phyloP scores from a whole-genome alignment of 805 yeast genomes.

The Saccharomyces kudriavzevii region DNA sequence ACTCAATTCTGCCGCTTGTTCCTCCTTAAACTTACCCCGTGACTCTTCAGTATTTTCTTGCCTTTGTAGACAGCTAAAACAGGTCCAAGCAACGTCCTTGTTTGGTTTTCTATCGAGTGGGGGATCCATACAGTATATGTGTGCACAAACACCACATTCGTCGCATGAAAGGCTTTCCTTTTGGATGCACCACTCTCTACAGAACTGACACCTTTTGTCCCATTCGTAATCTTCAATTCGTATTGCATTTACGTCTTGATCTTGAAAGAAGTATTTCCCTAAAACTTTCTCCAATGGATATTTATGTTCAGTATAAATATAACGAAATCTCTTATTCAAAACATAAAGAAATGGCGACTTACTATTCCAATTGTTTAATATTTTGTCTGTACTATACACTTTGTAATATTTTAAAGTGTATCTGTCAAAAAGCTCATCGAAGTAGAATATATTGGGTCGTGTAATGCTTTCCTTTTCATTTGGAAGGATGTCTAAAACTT shows the following conservation, averaged over 20 bases:
- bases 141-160: constrained; percentile 63
- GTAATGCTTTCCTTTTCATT: constrained; percentile 43
- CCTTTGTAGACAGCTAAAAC: constrained; percentile 66
- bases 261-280: constrained; percentile 16
- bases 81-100: constrained; percentile 85
- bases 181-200: constrained; percentile 79
- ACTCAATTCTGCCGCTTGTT: constrained; percentile 4
- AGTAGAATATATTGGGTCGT: constrained; percentile 68
- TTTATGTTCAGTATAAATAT: constrained; percentile 58
- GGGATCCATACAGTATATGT: constrained; percentile 79
- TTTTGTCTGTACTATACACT: constrained; percentile 52
- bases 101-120: constrained; percentile 74
- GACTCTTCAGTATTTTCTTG: constrained; percentile 36
- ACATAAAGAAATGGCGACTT: constrained; percentile 49
- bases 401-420: constrained; percentile 80
- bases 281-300: constrained; percentile 24
- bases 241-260: constrained; percentile 2
- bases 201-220: constrained; percentile 49
- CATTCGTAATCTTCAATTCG: constrained; percentile 9
- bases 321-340: constrained; percentile 58
- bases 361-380: constrained; percentile 46
- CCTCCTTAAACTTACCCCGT: constrained; percentile 4
- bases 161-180: constrained; percentile 72
- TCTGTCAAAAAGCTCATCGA: constrained; percentile 76
- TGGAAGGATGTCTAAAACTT: constrained; percentile 40